phyloP scores from a whole-genome alignment of 768 basidiomycete species.

The Calvatia gigantea region DNA sequence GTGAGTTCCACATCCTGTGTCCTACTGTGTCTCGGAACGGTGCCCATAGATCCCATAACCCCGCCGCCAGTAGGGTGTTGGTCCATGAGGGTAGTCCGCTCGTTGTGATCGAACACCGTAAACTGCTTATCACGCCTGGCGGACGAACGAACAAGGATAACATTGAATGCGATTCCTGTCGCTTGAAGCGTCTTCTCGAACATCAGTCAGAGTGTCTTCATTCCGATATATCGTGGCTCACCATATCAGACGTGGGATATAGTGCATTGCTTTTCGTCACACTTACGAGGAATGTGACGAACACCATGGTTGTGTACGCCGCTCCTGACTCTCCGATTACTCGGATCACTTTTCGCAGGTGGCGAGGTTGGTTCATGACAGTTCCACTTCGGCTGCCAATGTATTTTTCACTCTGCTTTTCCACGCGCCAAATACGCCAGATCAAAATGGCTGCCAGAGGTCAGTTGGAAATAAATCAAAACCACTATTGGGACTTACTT shows the following conservation, averaged over 20 bases:
- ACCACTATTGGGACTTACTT: background rate
- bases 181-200: conserved; percentile 1
- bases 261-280: conserved; percentile 1
- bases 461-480: background rate
- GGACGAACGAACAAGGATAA: conserved; percentile 9
- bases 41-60: background rate
- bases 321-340: conserved; percentile 5
- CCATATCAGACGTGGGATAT: conserved; percentile 9
- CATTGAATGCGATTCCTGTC: conserved; percentile 10
- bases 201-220: too few relatives aligned
- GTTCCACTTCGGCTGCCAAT: background rate
- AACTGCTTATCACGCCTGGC: conserved; percentile 9
- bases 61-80: background rate
- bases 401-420: background rate
- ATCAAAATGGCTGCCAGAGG: background rate
- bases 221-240: background rate
- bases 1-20: background rate
- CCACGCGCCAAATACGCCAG: conserved; percentile 9
- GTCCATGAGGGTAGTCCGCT: background rate
- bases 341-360: conserved; percentile 3
- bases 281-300: conserved; percentile 3
- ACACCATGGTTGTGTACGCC: conserved; percentile 1
- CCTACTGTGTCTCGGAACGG: background rate
- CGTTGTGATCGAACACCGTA: background rate
- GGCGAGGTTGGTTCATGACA: background rate